Evolutionary conservation across 306 rosid species (phyloP).

Genomic region (Prinsepia uniflora): DNA sequence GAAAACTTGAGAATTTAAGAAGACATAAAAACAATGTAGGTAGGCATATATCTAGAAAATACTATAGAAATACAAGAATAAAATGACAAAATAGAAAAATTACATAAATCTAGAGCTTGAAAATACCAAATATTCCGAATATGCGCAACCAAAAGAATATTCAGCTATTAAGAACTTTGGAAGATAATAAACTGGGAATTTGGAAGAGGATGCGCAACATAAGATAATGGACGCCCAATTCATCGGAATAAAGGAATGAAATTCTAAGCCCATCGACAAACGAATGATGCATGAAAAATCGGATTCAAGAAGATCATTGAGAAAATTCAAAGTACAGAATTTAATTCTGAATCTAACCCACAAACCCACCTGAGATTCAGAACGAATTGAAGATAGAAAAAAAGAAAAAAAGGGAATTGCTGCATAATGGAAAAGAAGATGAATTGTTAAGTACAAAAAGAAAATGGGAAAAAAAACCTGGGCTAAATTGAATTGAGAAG

Average conservation of each 20-base stretch:
- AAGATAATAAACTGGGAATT: not conserved
- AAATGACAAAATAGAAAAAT: not conserved
- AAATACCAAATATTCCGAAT: not conserved
- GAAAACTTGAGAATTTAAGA: no score
- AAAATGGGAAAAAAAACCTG: not conserved
- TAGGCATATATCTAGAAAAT: no score
- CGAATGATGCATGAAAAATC: not conserved
- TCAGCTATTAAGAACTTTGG: conserved; percentile 1
- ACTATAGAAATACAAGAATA: not conserved
- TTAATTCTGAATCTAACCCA: conserved; percentile 25
- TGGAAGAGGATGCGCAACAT: not conserved
- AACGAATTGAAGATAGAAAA: no score
- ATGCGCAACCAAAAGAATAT: not conserved
- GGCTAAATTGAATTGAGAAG: conserved; percentile 9
- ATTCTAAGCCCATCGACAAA: conserved; percentile 4
- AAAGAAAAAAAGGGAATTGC: not conserved
- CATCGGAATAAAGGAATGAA: not conserved
- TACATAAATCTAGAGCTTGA: not conserved
- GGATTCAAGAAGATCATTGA: not conserved
- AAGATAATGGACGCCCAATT: not conserved
- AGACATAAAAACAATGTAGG: no score
- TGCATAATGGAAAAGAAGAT: not conserved
- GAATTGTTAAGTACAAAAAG: not conserved
- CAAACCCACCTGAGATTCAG: conserved; percentile 9
- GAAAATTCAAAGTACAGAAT: not conserved